Conservation (phyloP, 148 eudicot genomes). For the Rhododendron williamsianum region DNA sequence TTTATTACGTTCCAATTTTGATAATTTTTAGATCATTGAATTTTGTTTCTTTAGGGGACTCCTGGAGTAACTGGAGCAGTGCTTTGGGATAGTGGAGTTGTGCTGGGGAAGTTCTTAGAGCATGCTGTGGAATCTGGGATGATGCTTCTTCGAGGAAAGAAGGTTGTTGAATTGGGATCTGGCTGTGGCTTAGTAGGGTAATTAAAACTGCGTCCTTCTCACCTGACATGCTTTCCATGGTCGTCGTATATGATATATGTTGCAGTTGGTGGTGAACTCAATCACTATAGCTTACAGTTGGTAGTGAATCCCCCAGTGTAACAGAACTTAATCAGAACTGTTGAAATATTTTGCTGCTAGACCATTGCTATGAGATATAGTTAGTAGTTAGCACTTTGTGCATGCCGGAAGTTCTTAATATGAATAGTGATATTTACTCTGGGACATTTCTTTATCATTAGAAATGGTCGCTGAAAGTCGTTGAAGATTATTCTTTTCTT, state of each 20-base stretch:
- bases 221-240: not conserved
- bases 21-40: not conserved
- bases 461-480: not conserved
- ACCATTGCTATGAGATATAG: not conserved
- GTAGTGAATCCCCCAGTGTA: not conserved
- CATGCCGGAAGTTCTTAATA: not conserved
- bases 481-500: not conserved
- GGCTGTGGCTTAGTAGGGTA: conserved; percentile 98
- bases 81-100: conserved; percentile 95
- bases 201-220: not conserved
- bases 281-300: not conserved
- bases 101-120: conserved; percentile 83
- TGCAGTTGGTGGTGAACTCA: not conserved
- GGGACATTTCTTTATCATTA: not conserved
- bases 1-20: not conserved
- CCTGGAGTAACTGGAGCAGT: conserved; percentile 97
- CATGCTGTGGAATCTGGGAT: conserved; percentile 68
- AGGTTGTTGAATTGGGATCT: conserved; percentile 82
- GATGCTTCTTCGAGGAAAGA: conserved; percentile 68
- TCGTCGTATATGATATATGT: not conserved
- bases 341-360: not conserved
- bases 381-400: not conserved
- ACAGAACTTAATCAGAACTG: not conserved
- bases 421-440: not conserved
- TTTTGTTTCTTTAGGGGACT: conserved; percentile 40